phyloP scores from a whole-genome alignment of 176 grass and related monocot species.

The Rhipidocladum racemiflorum region DNA sequence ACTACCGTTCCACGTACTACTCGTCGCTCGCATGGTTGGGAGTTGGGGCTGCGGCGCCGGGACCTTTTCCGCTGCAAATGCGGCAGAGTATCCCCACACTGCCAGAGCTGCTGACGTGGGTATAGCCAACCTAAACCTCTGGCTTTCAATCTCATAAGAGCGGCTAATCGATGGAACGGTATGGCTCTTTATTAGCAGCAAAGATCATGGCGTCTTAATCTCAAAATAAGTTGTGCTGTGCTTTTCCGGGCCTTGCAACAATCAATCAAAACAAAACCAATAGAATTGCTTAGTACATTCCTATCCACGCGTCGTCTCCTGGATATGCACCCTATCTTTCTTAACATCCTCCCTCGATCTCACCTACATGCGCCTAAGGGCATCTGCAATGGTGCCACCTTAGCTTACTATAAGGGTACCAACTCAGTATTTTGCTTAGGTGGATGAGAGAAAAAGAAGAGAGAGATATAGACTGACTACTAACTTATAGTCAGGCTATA shows the following conservation, averaged over 20 bases:
- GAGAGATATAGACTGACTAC: too few species aligned
- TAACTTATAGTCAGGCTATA: too few species aligned
- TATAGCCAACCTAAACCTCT: background rate
- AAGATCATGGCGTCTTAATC: background rate
- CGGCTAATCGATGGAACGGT: constrained; percentile 21
- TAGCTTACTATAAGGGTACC: too few species aligned
- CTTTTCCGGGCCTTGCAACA: background rate
- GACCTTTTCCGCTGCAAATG: constrained; percentile 14
- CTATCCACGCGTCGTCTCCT: too few species aligned
- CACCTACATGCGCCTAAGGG: too few species aligned
- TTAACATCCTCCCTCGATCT: too few species aligned
- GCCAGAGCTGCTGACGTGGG: background rate
- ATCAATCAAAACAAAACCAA: too few species aligned
- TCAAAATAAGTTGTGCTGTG: background rate
- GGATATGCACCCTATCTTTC: too few species aligned
- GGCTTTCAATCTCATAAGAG: background rate
- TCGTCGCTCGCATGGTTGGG: background rate
- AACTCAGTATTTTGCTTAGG: too few species aligned
- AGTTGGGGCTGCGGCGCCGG: constrained; percentile 15
- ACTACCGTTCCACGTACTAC: background rate
- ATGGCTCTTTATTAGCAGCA: background rate
- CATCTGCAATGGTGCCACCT: too few species aligned
- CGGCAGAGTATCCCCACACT: background rate
- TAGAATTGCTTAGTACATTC: too few species aligned
- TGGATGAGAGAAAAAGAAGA: too few species aligned